Base-by-base conservation (phyloP, 306 rosid genomes). In the Prunus kanzakura region DNA sequence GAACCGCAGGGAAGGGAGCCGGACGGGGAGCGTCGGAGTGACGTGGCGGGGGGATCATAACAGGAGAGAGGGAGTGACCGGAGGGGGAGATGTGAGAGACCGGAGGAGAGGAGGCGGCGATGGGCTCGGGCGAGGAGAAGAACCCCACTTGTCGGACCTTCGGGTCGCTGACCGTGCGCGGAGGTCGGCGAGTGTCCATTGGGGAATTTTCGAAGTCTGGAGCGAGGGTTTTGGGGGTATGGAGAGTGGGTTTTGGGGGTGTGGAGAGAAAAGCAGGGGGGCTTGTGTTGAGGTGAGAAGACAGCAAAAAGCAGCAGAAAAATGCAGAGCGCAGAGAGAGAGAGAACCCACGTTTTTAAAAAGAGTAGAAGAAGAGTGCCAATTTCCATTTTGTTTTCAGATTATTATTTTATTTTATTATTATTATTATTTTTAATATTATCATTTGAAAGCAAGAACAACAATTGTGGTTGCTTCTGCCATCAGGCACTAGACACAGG, bases 131-230 rank as follows among this genome's bases (percentile, higher is more conserved):
- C 6, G 84, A 70, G 67, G 95, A 85, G 81, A 85, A 85, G 86
- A 91, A 91, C 11, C 93, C 98, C 20, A 93, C 93, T 68, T 78
- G 92, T n/a, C 93, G 89, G 52, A 93, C 78, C 79, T 86, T 91
- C 10, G 95, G 98, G 73, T 91, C 93, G 72, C 69, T 78, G 35
- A 82, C 78, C 1, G 83, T 38, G 50, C 92, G 88, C 25, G 88
- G 80, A 47, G 74, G 66, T 15, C 90, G 95, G 78, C 88, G 89
- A 72, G 84, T 60, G 66, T 91, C 96, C 98, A 93, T 93, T 63
- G 78, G 73, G 69, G 75, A 35, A 50, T 29, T 43, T 55, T 38
- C 0, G 11, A 12, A 14, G 55, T 41, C 45, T 79, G 41, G 72
- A 64, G 72, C 5, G 65, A 60, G 2, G 35, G 64, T 18, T 65